These are phyloP conservation scores for Exophiala mesophila DNA, from an alignment of 2,329 filamentous ascomycete species.

Conservation along the genomic window DNA sequence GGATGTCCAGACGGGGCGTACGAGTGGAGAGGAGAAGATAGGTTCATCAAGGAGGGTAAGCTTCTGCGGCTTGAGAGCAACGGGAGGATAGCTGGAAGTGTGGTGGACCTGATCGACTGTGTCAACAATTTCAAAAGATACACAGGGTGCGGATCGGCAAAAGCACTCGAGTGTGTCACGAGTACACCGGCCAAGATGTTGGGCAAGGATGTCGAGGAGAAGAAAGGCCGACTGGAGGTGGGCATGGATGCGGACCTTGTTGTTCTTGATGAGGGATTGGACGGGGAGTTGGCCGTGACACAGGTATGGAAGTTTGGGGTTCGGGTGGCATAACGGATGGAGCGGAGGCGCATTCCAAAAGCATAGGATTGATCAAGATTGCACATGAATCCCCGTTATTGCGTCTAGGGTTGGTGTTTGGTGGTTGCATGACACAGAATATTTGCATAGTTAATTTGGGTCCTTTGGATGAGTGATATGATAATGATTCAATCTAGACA, in stretches of 20 bases:
- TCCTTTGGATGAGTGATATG: too few species aligned
- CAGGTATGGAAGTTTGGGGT: constrained; percentile 75
- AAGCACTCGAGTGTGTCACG: constrained; percentile 68
- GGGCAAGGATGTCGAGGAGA: constrained; percentile 50
- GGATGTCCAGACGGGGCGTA: constrained; percentile 81
- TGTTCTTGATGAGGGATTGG: constrained; percentile 52
- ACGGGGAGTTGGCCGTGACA: constrained; percentile 58
- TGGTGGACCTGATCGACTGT: constrained; percentile 66
- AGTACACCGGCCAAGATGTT: constrained; percentile 73
- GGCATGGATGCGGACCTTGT: constrained; percentile 66
- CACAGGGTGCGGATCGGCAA: constrained; percentile 63
- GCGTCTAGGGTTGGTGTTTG: too few species aligned
- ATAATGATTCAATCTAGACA: too few species aligned
- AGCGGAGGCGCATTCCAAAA: too few species aligned
- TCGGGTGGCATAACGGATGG: constrained; percentile 15
- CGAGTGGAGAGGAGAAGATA: constrained; percentile 72
- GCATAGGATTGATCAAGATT: too few species aligned
- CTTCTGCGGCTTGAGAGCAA: constrained; percentile 73
- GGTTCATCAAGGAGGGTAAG: constrained; percentile 57
- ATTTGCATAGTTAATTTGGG: too few species aligned
- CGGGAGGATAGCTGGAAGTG: constrained; percentile 69
- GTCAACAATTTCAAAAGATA: constrained; percentile 75
- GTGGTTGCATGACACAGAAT: too few species aligned
- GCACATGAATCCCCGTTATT: too few species aligned
- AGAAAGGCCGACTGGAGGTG: constrained; percentile 62